Base-by-base conservation (phyloP, 2,329 filamentous ascomycete species). In the Diaporthe capsici region DNA sequence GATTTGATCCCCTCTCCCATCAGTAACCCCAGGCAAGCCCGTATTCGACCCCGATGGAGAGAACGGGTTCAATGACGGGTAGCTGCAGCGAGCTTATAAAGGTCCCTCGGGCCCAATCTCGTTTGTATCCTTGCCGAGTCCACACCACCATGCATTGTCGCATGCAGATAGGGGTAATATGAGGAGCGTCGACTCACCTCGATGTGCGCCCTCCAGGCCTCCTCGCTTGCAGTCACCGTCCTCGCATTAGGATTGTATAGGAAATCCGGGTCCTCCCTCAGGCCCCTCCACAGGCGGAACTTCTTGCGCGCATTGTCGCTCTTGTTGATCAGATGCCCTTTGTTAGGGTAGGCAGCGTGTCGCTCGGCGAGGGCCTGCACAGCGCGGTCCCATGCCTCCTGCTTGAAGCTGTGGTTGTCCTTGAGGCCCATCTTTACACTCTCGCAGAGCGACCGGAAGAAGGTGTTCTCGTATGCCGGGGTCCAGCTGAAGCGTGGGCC, bases 281-380 rank as follows among this genome's bases (percentile, higher is more conserved):
- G 82, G 31, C 90, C 89, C 25, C 90, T 84, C 90, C 90, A 92
- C 71, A 91, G 84, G n/a, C 90, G 88, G 77, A 91, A 92, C 79
- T 90, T 89, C 82, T 92, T 92, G 70, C 90, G 87, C 76, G 90
- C 90, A 81, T 92, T 92, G 82, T 92, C 90, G 78, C 89, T 90
- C 83, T 92, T 92, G 84, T 92, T 92, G 82, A 92, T 90, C 49
- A 92, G 87, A 73, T 92, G 90, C 79, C 86, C 88, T 83, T 91
- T 91, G 77, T 90, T 87, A n/a, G 90, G 89, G 77, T 86, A 90
- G 61, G 90, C 89, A 79, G 85, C 85, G 79, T 91, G 90, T 72
- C 86, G 86, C 42, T 89, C 88, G 82, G 88, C 87, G 73, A 92
- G 82, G 44, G 88, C 89, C 63, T 86, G 84, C 73, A 87, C 86